A percentile compares a stretch with the other conserved stretches of the same genome.
These are phyloP conservation scores for Perkinsela sp. DNA, from an alignment of 208 protist species.

Conservation along the genomic window DNA sequence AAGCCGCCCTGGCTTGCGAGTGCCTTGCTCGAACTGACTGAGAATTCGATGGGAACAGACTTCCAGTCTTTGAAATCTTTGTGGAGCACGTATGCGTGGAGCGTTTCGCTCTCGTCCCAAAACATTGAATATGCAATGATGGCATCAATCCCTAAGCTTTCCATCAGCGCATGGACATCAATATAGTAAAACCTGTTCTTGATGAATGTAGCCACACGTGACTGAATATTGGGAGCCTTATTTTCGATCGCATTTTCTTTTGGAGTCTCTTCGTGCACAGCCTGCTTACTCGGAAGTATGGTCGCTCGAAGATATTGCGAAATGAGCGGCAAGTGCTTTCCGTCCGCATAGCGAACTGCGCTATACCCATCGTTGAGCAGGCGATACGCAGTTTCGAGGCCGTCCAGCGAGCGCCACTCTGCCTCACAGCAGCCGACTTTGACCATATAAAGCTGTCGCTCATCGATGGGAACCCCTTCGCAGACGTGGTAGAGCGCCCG, in stretches of 20 bases:
- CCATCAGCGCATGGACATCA: neutral
- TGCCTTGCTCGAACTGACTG: neutral
- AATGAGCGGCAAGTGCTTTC: neutral
- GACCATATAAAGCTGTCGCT: neutral
- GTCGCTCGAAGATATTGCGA: neutral
- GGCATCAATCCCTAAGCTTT: neutral
- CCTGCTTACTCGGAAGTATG: neutral
- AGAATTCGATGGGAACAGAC: neutral
- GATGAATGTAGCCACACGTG: neutral
- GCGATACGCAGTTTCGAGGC: neutral
- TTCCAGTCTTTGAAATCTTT: neutral
- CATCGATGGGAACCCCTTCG: neutral
- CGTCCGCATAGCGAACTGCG: neutral
- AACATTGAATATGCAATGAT: neutral
- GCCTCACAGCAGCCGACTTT: neutral
- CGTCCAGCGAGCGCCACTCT: neutral
- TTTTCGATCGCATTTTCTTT: neutral
- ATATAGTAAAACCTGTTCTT: neutral
- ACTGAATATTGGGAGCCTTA: neutral
- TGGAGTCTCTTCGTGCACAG: neutral
- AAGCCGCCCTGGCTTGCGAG: neutral
- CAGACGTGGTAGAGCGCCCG: neutral
- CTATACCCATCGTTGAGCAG: neutral
- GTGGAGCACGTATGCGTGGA: neutral
- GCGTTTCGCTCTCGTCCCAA: neutral